Evolutionary conservation across 805 yeast genomes (phyloP).

Genomic region (Ogataea dorogensis): DNA sequence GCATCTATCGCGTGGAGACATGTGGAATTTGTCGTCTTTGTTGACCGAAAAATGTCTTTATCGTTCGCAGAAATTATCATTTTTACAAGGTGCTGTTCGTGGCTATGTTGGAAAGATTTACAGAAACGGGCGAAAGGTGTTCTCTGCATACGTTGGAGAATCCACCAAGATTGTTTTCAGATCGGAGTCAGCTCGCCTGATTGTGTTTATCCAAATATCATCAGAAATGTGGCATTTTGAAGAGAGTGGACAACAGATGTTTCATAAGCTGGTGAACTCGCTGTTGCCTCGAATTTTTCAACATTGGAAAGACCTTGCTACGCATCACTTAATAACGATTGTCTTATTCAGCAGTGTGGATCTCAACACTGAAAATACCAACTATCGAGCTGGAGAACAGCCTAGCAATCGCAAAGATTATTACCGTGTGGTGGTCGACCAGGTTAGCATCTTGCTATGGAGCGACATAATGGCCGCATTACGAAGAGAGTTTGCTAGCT

Average conservation of each 20-base stretch:
- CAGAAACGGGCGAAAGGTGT: constrained; percentile 62
- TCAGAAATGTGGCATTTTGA: constrained; percentile 98
- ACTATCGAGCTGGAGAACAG: constrained; percentile 68
- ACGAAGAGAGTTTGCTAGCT: constrained; percentile 78
- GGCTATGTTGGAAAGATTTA: constrained; percentile 63
- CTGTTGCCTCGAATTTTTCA: constrained; percentile 85
- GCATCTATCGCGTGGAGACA: constrained; percentile 81
- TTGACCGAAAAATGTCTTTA: constrained; percentile 65
- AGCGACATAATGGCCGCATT: constrained; percentile 85
- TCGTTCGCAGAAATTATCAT: constrained; percentile 60
- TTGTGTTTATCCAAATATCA: constrained; percentile 83
- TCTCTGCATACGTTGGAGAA: constrained; percentile 74
- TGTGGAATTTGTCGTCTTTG: constrained; percentile 78
- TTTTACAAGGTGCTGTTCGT: constrained; percentile 57
- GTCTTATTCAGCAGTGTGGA: constrained; percentile 85
- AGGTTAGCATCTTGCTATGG: constrained; percentile 87
- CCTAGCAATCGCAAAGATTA: constrained; percentile 69
- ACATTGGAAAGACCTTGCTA: constrained; percentile 80
- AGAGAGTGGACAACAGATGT: constrained; percentile 91
- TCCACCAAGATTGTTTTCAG: constrained; percentile 81
- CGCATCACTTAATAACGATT: constrained; percentile 89
- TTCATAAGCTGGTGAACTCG: constrained; percentile 89
- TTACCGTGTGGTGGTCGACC: constrained; percentile 92
- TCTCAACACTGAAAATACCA: constrained; percentile 33
- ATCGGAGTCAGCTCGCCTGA: constrained; percentile 84